phyloP scores from a whole-genome alignment of 2,329 filamentous ascomycete genomes.

The Fusarium musae region DNA sequence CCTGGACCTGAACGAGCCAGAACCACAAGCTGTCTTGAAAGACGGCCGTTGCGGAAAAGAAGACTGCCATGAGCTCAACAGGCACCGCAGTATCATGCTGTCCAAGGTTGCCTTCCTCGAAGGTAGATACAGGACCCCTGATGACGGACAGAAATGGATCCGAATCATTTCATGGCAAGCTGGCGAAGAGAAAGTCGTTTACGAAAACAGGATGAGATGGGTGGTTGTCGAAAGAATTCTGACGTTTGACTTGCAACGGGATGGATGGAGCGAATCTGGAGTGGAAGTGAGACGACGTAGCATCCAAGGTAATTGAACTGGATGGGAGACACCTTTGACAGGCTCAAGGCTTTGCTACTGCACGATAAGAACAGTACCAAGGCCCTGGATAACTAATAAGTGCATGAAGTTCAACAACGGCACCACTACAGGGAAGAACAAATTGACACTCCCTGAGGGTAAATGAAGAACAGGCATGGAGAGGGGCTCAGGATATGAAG shows the following conservation, averaged over 20 bases:
- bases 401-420: background rate
- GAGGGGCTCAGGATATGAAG: background rate
- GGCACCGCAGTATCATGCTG: constrained; percentile 50
- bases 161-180: constrained; percentile 49
- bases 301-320: constrained; percentile 5
- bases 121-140: constrained; percentile 45
- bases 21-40: constrained; percentile 48
- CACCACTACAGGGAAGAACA: background rate
- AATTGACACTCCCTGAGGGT: background rate
- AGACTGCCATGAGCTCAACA: constrained; percentile 51
- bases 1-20: constrained; percentile 49
- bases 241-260: constrained; percentile 52
- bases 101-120: constrained; percentile 53
- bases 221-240: constrained; percentile 52
- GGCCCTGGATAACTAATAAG: background rate
- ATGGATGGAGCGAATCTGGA: constrained; percentile 47
- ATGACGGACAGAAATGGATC: constrained; percentile 46
- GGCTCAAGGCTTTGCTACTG: background rate
- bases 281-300: constrained; percentile 36
- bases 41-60: constrained; percentile 51
- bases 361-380: background rate
- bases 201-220: constrained; percentile 52
- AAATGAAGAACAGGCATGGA: background rate
- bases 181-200: constrained; percentile 42
- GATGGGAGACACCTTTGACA: background rate